Percentiles rank a stretch among this genome's conserved stretches.
Conservation (phyloP, 2,329 filamentous ascomycete genomes). For the Cytospora schulzeri region DNA sequence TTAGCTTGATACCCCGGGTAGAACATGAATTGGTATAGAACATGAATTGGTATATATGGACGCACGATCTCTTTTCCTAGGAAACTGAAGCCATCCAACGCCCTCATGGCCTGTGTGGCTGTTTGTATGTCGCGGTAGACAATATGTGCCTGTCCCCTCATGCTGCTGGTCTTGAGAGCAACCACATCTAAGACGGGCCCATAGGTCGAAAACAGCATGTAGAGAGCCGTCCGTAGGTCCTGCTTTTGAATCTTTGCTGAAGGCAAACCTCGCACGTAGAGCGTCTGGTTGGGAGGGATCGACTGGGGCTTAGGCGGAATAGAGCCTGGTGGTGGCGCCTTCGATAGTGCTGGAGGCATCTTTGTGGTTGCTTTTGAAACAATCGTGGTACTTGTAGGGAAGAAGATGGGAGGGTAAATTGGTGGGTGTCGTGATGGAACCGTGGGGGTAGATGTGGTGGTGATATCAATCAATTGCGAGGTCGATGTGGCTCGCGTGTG, state of each 20-base stretch:
- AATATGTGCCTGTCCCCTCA: constrained; percentile 95
- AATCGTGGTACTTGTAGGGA: not conserved
- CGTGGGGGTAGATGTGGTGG: not conserved
- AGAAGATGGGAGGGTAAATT: not conserved
- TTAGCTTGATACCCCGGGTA: constrained; percentile 24
- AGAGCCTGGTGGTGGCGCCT: constrained; percentile 23
- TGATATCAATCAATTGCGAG: constrained; percentile 17
- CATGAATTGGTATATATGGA: constrained; percentile 28
- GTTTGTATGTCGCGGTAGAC: constrained; percentile 87
- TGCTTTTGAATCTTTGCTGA: constrained; percentile 88
- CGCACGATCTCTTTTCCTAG: constrained; percentile 83
- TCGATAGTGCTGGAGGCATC: constrained; percentile 22
- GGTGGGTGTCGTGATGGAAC: not conserved
- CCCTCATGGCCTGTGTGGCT: constrained; percentile 92
- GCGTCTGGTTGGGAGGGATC: constrained; percentile 48
- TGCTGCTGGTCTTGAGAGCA: constrained; percentile 83
- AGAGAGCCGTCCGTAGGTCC: constrained; percentile 83
- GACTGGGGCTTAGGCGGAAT: constrained; percentile 29
- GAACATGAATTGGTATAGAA: not conserved
- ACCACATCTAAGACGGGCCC: constrained; percentile 91
- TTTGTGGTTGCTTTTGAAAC: not conserved
- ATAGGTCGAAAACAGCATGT: constrained; percentile 92
- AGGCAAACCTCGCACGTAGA: constrained; percentile 85
- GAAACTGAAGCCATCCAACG: constrained; percentile 82
- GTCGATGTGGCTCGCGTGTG: not conserved